These are phyloP conservation scores for Arthroderma sp. DNA, from an alignment of 2,329 filamentous ascomycete species.

Conservation along the genomic window DNA sequence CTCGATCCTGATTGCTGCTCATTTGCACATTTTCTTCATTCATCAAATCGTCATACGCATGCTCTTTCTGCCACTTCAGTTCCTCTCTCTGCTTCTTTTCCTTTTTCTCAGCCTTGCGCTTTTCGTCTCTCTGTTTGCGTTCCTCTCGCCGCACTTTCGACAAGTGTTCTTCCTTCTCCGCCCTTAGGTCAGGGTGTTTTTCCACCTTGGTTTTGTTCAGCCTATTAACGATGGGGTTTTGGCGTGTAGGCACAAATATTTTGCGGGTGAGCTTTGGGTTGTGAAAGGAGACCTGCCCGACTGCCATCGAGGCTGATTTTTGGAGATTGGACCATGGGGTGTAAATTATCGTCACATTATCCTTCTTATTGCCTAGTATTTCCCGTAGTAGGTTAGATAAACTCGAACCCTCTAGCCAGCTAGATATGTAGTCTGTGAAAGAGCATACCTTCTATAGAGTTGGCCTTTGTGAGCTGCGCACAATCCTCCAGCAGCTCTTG, in stretches of 20 bases:
- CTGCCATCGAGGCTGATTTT: constrained; percentile 91
- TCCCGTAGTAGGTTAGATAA: not conserved
- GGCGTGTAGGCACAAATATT: constrained; percentile 63
- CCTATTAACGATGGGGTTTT: constrained; percentile 90
- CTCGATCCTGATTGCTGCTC: constrained; percentile 75
- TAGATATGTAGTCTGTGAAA: not conserved
- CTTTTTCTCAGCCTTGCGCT: constrained; percentile 27
- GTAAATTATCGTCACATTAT: constrained; percentile 93
- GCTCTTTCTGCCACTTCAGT: constrained; percentile 90
- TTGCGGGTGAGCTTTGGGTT: constrained; percentile 72
- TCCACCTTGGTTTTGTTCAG: constrained; percentile 93
- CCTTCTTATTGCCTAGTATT: constrained; percentile 79
- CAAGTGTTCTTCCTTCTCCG: constrained; percentile 66
- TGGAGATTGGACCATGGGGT: constrained; percentile 94
- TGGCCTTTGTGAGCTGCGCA: constrained; percentile 95
- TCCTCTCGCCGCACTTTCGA: constrained; percentile 61
- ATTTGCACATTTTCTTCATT: constrained; percentile 64
- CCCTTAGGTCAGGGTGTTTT: constrained; percentile 67
- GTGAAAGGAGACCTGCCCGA: constrained; percentile 89
- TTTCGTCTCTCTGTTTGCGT: constrained; percentile 27
- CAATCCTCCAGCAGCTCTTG: constrained; percentile 66
- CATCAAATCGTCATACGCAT: constrained; percentile 90
- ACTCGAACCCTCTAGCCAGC: not conserved
- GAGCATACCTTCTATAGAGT: constrained; percentile 76
- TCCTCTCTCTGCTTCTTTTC: constrained; percentile 63